These are phyloP conservation scores for Asterophora parasitica DNA, from an alignment of 768 basidiomycete genomes.

Conservation along the genomic window DNA sequence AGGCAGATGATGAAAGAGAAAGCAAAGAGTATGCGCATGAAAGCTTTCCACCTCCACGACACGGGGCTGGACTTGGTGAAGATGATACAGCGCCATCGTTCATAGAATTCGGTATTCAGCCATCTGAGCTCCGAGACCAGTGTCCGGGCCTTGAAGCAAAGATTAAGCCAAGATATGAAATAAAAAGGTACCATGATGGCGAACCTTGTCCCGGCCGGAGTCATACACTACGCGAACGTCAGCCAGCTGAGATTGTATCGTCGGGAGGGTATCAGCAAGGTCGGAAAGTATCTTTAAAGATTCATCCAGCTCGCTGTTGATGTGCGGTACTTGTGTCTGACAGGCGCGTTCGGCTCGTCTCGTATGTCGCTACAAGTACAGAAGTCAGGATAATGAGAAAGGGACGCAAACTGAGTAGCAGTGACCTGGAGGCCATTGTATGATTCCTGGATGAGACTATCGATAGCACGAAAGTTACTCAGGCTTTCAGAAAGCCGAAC, in stretches of 20 bases:
- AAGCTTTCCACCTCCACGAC: constrained; percentile 62
- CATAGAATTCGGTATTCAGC: constrained; percentile 76
- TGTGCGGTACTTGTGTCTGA: constrained; percentile 55
- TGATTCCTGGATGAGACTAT: constrained; percentile 63
- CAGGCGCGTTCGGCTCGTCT: constrained; percentile 57
- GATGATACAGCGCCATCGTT: constrained; percentile 69
- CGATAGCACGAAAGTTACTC: constrained; percentile 71
- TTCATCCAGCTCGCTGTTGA: constrained; percentile 55
- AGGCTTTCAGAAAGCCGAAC: constrained; percentile 63
- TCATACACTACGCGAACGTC: constrained; percentile 66
- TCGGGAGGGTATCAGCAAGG: constrained; percentile 56
- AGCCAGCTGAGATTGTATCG: constrained; percentile 53
- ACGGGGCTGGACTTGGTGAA: constrained; percentile 72
- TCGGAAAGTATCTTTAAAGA: constrained; percentile 54
- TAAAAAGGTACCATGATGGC: constrained; percentile 12
- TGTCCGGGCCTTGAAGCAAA: constrained; percentile 46
- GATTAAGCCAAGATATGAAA: constrained; percentile 4
- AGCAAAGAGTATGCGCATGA: constrained; percentile 58
- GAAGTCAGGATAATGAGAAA: neutral
- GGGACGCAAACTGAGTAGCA: neutral
- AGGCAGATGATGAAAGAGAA: constrained; percentile 53
- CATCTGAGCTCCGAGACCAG: constrained; percentile 65
- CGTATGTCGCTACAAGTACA: constrained; percentile 43
- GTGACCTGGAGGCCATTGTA: constrained; percentile 56
- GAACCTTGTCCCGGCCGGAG: constrained; percentile 63